Conservation (phyloP, 2,329 filamentous ascomycete genomes). For the Pleoardoris graminearum region DNA sequence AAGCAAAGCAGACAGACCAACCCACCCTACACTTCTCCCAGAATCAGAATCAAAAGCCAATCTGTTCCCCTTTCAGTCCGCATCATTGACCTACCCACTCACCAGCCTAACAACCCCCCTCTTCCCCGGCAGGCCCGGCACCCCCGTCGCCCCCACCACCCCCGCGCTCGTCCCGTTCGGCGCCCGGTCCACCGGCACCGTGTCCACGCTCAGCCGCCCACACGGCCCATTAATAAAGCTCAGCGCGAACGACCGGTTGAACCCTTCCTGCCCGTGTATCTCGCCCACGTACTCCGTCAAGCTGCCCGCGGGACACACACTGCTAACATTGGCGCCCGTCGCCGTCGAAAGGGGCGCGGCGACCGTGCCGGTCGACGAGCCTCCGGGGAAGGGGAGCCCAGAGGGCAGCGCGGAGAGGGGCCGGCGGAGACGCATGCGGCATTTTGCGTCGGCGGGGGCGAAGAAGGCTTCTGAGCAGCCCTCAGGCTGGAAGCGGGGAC, state of each 20-base stretch:
- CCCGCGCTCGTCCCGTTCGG: background rate
- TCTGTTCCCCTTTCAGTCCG: too few species aligned
- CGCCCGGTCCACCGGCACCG: constrained; percentile 9
- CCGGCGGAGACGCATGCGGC: constrained; percentile 29
- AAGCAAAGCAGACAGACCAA: too few species aligned
- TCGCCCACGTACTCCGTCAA: constrained; percentile 23
- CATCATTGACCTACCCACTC: background rate
- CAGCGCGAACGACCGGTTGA: constrained; percentile 20
- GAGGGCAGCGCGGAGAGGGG: constrained; percentile 5
- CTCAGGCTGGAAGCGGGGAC: constrained; percentile 11
- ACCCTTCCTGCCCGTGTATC: constrained; percentile 21
- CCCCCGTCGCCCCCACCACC: background rate
- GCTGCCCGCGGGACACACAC: constrained; percentile 17
- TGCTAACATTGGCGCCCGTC: constrained; percentile 3
- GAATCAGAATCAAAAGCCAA: too few species aligned
- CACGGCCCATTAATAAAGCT: constrained; percentile 29
- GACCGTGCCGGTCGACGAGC: constrained; percentile 7
- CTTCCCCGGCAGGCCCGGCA: background rate
- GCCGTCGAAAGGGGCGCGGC: constrained; percentile 2
- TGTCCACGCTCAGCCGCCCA: constrained; percentile 22
- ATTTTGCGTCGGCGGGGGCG: constrained; percentile 21
- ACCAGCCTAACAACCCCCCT: background rate
- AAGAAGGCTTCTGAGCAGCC: constrained; percentile 32
- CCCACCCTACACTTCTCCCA: too few species aligned
- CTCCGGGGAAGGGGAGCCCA: background rate